Conservation (phyloP, 73 alveolate species). For the Symbiodinium pilosum region DNA sequence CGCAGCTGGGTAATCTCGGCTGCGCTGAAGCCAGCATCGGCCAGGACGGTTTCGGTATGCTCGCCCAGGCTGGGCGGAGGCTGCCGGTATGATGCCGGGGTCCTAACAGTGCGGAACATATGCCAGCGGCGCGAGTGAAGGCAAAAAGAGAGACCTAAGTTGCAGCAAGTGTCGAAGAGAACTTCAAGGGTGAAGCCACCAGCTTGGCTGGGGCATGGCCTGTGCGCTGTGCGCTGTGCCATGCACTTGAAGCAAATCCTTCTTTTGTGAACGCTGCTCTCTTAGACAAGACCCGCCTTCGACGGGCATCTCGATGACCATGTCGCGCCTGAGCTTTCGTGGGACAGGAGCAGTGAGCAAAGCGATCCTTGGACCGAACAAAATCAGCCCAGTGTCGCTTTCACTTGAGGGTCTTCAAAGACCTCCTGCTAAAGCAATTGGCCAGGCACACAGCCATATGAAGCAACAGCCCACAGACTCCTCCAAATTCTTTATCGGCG, state of each 20-base stretch:
- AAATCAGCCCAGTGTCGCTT: conserved; percentile 41
- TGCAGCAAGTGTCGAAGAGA: conserved; percentile 20
- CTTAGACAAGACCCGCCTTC: conserved; percentile 10
- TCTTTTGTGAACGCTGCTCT: background rate
- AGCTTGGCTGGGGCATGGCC: conserved; percentile 84
- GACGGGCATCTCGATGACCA: conserved; percentile 67
- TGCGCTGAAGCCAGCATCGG: conserved; percentile 57
- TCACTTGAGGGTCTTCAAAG: conserved; percentile 68
- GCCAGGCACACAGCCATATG: too few relatives aligned
- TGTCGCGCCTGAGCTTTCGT: conserved; percentile 34
- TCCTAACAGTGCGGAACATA: background rate
- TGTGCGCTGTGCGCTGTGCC: too few relatives aligned
- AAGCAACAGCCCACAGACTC: too few relatives aligned
- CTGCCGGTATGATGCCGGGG: conserved; percentile 43
- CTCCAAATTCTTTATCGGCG: conserved; percentile 42
- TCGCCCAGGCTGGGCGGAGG: conserved; percentile 67
- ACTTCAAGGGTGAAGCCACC: conserved; percentile 93
- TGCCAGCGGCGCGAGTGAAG: too few relatives aligned
- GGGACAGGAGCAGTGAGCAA: background rate
- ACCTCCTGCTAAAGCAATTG: conserved; percentile 26
- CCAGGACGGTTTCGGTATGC: conserved; percentile 40
- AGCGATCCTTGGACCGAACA: background rate
- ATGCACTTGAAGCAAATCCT: background rate
- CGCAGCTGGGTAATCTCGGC: conserved; percentile 16
- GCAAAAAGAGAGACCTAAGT: background rate